These are phyloP conservation scores for Microascus cirrosus DNA, from an alignment of 2,329 filamentous ascomycete species.

Conservation along the genomic window DNA sequence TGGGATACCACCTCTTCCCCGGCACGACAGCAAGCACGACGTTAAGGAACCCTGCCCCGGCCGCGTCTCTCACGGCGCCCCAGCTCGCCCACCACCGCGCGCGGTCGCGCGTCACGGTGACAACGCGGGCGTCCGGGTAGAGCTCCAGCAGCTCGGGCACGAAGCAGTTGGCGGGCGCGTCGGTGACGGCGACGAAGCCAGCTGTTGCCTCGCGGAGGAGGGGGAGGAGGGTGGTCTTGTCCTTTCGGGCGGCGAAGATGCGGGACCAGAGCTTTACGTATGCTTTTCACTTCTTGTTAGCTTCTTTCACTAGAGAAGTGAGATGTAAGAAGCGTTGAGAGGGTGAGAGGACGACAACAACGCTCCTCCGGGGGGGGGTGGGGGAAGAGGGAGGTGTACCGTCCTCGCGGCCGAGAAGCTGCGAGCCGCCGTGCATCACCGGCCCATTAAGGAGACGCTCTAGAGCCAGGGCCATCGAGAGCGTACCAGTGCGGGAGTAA, in stretches of 20 bases:
- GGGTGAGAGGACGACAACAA: no score
- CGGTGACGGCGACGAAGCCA: slow-evolving; percentile 34
- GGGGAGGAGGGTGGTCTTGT: slow-evolving; percentile 15
- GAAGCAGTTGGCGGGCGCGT: slow-evolving; percentile 28
- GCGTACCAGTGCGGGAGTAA: slow-evolving; percentile 34
- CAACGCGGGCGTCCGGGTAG: slow-evolving; percentile 36
- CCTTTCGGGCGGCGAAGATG: slow-evolving; percentile 12
- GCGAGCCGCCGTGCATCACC: slow-evolving; percentile 35
- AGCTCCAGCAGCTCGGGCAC: slow-evolving; percentile 32
- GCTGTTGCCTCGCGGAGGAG: slow-evolving; percentile 22
- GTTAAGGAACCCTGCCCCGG: slow-evolving; percentile 4
- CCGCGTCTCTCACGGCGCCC: slow-evolving; percentile 9
- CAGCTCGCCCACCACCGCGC: slow-evolving; percentile 23
- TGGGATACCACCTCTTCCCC: slow-evolving; percentile 8
- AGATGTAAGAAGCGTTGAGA: background rate
- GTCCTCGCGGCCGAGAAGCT: slow-evolving; percentile 21
- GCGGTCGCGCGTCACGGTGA: slow-evolving; percentile 25
- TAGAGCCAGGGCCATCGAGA: slow-evolving; percentile 35
- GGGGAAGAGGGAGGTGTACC: slow-evolving; percentile 11
- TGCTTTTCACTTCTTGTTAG: slow-evolving; percentile 1
- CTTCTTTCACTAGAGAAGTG: no score
- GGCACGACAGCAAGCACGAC: slow-evolving; percentile 7
- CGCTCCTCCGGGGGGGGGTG: no score
- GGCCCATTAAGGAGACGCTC: slow-evolving; percentile 34
- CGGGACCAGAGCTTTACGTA: slow-evolving; percentile 16